Conservation (phyloP, 1,139 yeast species). For the Saccharomyces uvarum region DNA sequence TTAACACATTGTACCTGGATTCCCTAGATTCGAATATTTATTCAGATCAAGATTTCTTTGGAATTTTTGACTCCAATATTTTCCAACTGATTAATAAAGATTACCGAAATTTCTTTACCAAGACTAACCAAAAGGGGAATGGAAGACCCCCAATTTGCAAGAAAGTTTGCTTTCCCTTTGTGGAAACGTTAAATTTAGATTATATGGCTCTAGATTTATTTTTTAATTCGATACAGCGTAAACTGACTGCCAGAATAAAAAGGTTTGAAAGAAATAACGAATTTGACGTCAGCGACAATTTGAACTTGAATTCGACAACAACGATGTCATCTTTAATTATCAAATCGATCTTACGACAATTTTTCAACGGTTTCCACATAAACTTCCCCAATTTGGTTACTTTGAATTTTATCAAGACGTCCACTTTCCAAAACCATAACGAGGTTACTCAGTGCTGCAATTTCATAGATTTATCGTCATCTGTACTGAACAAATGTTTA, state of each 20-base stretch:
- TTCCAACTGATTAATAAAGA: conserved; percentile 5
- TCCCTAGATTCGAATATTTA: conserved; percentile 6
- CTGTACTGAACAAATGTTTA: conserved; percentile 14
- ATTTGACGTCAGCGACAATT: background rate
- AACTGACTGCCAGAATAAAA: background rate
- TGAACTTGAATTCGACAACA: background rate
- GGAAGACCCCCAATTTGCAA: conserved; percentile 10
- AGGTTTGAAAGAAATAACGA: background rate
- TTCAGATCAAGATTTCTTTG: conserved; percentile 15
- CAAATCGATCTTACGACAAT: conserved; percentile 10
- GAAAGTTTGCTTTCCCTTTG: conserved; percentile 11
- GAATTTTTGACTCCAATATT: conserved; percentile 11
- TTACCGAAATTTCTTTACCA: background rate
- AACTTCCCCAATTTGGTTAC: conserved; percentile 11
- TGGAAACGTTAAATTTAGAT: conserved; percentile 11
- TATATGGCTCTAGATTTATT: conserved; percentile 18
- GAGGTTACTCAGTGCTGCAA: conserved; percentile 16
- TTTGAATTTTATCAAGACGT: conserved; percentile 10
- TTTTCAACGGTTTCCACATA: conserved; percentile 9
- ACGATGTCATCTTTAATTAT: background rate
- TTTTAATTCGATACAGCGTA: conserved; percentile 11
- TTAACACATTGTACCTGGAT: background rate
- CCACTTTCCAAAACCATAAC: conserved; percentile 2
- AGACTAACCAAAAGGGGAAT: background rate
- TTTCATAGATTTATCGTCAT: conserved; percentile 20